Conservation (phyloP, 306 rosid genomes). For the Cicer pinnatifidum region DNA sequence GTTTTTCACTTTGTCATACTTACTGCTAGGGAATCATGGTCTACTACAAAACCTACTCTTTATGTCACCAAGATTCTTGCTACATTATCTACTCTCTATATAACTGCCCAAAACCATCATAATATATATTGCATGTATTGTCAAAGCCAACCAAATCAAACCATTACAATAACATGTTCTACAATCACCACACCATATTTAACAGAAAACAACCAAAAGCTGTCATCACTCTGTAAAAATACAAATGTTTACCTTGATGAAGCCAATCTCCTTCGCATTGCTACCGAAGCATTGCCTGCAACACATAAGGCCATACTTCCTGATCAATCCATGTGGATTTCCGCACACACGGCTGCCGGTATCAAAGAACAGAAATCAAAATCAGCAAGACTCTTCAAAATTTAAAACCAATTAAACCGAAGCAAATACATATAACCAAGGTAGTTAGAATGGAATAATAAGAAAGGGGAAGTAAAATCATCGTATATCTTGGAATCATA, state of each 20-base stretch:
- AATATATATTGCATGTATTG: background rate
- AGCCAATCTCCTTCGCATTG: slow-evolving; percentile 97
- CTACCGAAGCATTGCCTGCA: slow-evolving; percentile 98
- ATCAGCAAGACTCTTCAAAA: slow-evolving; percentile 3
- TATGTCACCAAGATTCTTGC: too few species aligned
- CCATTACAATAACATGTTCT: slow-evolving; percentile 11
- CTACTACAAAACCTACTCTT: too few species aligned
- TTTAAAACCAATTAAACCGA: background rate
- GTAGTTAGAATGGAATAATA: too few species aligned
- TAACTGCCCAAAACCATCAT: too few species aligned
- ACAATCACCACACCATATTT: background rate
- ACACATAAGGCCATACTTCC: slow-evolving; percentile 94
- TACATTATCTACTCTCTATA: too few species aligned
- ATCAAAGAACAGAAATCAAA: background rate
- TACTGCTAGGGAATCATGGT: too few species aligned
- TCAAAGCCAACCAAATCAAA: background rate
- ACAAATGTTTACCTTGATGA: slow-evolving; percentile 66
- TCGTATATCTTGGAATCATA: too few species aligned
- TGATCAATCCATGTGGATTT: slow-evolving; percentile 82
- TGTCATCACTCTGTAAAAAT: too few species aligned
- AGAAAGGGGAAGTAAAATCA: too few species aligned
- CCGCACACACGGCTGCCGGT: slow-evolving; percentile 66
- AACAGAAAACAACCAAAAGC: background rate
- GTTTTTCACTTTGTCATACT: too few species aligned
- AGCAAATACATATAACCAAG: too few species aligned